Evolutionary conservation across 2,329 filamentous ascomycete genomes (phyloP), one percentile per base, ranked within the genome.

Genomic region (Sporothrix globosa): DNA sequence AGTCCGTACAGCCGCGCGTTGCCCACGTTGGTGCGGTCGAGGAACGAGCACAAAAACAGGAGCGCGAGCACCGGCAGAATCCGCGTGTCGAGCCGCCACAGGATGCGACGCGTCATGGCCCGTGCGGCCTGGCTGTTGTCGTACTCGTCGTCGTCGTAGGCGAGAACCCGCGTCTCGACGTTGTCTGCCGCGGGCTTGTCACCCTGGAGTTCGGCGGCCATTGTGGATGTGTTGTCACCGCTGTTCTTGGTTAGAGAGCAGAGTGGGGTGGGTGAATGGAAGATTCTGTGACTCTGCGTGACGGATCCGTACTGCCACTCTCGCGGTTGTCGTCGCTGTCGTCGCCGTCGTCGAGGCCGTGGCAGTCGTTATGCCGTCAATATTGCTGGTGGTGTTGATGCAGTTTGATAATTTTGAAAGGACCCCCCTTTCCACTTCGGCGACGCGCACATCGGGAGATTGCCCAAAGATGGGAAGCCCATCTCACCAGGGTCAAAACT

Each of bases 21-120:
- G 50, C 90, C 90, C 50, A 92, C 88, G 76, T 92, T 92, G n/a
- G 89, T 91, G 54, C 90, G 84, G 77, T 92, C 90, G 66, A 86
- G 81, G 72, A 85, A 85, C 0, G 88, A 90, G 79, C 87, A 90
- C 11, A 91, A 81, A 74, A 90, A 90, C 1, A 91, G 80, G 0
- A 91, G 75, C 0, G 88, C 84, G n/a, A 92, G 82, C 7, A 89
- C 79, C 0, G 89, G 88, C 7, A 91, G 80, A 34, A 91, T 85
- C 65, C 87, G 90, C 27, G 82, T 79, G 77, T 88, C 86, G 72
- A 86, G 80, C 77, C 87, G 88, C 75, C 82, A 82, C 21, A 88
- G 76, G 34, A 88, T 76, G 61, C 76, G 80, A 41, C 81, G 79
- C 21, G 81, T 82, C 72, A 85, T 2, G 14, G 24, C 61, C 1